phyloP scores from a whole-genome alignment of 192 early-diverging fungal genomes.

The Podila epigama region DNA sequence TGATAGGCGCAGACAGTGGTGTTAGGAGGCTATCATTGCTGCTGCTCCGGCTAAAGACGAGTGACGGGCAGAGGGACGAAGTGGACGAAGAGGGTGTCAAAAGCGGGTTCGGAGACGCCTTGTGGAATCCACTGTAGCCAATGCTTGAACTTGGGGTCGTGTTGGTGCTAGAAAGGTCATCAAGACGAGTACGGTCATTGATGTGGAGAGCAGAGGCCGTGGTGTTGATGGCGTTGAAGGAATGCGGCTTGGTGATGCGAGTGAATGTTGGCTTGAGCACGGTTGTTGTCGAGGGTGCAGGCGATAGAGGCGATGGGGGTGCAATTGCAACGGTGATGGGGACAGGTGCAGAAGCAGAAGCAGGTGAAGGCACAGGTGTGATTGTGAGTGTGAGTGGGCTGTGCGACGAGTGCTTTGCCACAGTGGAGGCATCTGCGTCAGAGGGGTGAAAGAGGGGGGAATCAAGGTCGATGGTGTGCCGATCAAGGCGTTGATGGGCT shows the following conservation, averaged over 20 bases:
- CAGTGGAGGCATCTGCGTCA: too few relatives aligned
- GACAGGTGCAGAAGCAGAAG: neutral
- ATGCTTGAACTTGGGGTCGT: neutral
- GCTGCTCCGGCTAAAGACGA: neutral
- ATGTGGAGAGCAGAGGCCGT: too few relatives aligned
- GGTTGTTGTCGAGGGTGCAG: neutral
- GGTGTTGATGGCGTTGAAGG: neutral
- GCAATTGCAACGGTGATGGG: neutral
- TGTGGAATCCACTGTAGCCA: neutral
- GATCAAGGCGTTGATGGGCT: conserved; percentile 8
- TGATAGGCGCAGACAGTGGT: too few relatives aligned
- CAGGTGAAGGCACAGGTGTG: neutral
- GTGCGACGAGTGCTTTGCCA: too few relatives aligned
- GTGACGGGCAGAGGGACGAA: neutral
- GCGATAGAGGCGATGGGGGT: too few relatives aligned
- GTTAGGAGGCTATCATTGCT: too few relatives aligned
- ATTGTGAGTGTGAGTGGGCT: neutral
- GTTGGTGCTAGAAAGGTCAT: neutral
- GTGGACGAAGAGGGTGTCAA: too few relatives aligned
- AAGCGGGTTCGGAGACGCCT: neutral
- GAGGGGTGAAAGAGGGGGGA: neutral
- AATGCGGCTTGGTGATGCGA: conserved; percentile 13
- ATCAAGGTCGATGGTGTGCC: conserved; percentile 3
- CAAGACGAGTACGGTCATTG: too few relatives aligned
- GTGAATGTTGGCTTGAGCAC: conserved; percentile 16